Base-by-base conservation (phyloP, 306 rosid species). In the Hylodesmum podocarpum region DNA sequence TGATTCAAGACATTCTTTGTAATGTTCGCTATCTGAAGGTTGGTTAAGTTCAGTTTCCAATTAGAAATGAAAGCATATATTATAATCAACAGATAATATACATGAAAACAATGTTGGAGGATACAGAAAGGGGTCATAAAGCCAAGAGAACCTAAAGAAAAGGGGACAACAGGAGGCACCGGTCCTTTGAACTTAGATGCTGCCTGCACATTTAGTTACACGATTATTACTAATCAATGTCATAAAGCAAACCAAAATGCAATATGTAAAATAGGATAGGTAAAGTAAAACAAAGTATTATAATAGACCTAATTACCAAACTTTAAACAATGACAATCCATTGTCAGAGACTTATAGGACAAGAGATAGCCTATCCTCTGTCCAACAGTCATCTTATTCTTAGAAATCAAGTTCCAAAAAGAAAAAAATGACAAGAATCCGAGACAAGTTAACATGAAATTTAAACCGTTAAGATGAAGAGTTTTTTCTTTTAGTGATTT, bases 161-260 rank as follows among this genome's bases (percentile, higher is more conserved):
- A 92, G 10, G 99, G 93, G 75, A 92, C 99, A 58, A 95, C 55
- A 4, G 97, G 99, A 84, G 99, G 99, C 82, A 90, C 96, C 4
- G 99, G 96, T 57, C 99, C 98, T 84, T 91, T 95, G 91, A 95
- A 95, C 97, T 88, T 88, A 66, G 99, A 95, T 14, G 98, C 99
- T 49, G 98, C 96, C 99, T 95, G 99, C 87, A 86, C 40, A 76
- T 75, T 72, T 61, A 37, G 73, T 14, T 14, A 86, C 65, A 72
- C 2, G 15, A 66, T 65, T 37, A 28, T 55, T 19, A 54, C 19
- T 24, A 33, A 41, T 46, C 27, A 76, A 77, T 49, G 50, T 69
- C 70, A 27, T 31, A 67, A 70, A 51, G 41, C 57, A 70, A 27
- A 31, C 77, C 22, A 31, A 50, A 24, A 69, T 41, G 15, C 18